Evolutionary conservation across 2,329 filamentous ascomycete genomes (phyloP).

Genomic region (Volutella citrinella): DNA sequence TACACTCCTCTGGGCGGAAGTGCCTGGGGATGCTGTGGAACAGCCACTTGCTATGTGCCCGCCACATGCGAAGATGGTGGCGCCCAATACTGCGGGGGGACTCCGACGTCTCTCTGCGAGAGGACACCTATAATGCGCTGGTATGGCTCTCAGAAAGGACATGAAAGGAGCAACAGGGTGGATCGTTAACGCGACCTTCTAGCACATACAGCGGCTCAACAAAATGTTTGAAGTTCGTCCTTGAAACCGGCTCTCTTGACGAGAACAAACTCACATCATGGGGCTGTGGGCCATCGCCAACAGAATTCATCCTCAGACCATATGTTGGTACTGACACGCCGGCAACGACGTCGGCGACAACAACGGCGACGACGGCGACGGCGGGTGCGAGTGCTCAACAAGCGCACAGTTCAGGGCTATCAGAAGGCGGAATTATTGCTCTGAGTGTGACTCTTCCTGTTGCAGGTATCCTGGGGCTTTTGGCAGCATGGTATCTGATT

Average conservation of each 20-base stretch:
- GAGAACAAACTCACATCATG: constrained; percentile 4
- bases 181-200: neutral
- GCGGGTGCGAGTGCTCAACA: no score
- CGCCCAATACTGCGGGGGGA: constrained; percentile 1
- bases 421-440: no score
- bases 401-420: no score
- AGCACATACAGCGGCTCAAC: constrained; percentile 4
- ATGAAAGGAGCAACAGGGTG: neutral
- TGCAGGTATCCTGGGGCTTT: no score
- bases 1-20: neutral
- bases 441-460: no score
- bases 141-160: no score
- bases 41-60: constrained; percentile 1
- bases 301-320: constrained; percentile 1
- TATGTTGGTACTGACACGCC: no score
- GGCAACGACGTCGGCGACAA: no score
- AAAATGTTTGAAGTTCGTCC: neutral
- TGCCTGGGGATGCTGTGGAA: constrained; percentile 4
- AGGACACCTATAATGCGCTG: constrained; percentile 3
- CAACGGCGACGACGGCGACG: no score
- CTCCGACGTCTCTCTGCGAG: neutral
- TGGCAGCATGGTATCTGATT: no score
- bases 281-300: neutral
- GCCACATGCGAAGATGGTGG: constrained; percentile 3
- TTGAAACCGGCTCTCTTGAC: neutral